Conservation (phyloP, 495 filamentous ascomycete species). For the Penicillium canescens region DNA sequence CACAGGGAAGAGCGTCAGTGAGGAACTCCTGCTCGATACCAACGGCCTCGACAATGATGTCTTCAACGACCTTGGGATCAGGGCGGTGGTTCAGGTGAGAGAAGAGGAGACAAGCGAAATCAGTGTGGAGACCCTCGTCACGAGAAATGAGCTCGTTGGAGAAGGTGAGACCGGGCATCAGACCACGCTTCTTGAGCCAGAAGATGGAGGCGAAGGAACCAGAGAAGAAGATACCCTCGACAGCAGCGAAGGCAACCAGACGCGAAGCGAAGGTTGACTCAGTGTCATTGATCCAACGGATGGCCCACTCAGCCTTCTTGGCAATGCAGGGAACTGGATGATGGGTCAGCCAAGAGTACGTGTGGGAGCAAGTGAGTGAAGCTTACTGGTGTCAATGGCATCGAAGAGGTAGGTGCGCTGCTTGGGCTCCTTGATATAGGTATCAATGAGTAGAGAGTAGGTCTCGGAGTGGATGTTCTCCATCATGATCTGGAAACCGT, state of each 20-base stretch:
- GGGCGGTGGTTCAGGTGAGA: slow-evolving; percentile 92
- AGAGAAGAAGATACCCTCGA: slow-evolving; percentile 99
- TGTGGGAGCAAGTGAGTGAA: not conserved
- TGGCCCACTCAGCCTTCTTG: slow-evolving; percentile 98
- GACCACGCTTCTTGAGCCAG: slow-evolving; percentile 99
- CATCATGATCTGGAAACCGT: slow-evolving; percentile 99
- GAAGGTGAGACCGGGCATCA: slow-evolving; percentile 98
- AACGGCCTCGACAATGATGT: slow-evolving; percentile 93
- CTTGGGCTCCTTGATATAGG: slow-evolving; percentile 98
- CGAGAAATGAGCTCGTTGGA: slow-evolving; percentile 99
- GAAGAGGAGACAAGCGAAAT: slow-evolving; percentile 97
- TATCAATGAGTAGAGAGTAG: slow-evolving; percentile 98
- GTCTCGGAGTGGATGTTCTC: slow-evolving; percentile 99
- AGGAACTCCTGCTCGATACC: slow-evolving; percentile 96
- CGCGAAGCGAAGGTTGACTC: slow-evolving; percentile 93
- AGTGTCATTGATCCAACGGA: slow-evolving; percentile 90
- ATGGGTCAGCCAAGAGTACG: slow-evolving; percentile 26
- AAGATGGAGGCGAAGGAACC: slow-evolving; percentile 99
- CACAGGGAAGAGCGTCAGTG: slow-evolving; percentile 89
- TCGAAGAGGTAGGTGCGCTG: slow-evolving; percentile 96
- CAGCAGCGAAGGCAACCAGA: slow-evolving; percentile 94
- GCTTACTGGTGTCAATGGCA: slow-evolving; percentile 92
- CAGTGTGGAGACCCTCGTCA: slow-evolving; percentile 98
- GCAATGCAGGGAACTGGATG: slow-evolving; percentile 81
- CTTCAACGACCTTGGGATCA: slow-evolving; percentile 72